Base-by-base conservation (phyloP, 2,329 filamentous ascomycete genomes). In the Thelonectria olida region DNA sequence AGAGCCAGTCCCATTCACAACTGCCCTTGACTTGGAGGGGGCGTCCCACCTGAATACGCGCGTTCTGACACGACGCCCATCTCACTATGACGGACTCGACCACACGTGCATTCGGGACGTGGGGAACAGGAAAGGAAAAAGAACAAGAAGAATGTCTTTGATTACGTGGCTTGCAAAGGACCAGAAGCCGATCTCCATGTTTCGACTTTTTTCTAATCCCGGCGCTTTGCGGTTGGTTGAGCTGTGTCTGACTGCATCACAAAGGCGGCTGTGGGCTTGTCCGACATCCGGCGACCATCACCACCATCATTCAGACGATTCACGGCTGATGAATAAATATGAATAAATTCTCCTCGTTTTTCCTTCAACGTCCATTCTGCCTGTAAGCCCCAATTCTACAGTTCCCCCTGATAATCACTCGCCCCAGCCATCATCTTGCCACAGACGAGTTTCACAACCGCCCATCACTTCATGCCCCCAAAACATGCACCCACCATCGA, bases 31-130 rank as follows among this genome's bases (percentile, higher is more conserved):
- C 31, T 38, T 22, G 12, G 15, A 7, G 51, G 6, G 6, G 13
- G 5, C 19, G 42, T 54, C 52, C 39, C 52, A 54, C 52, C 22
- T 15, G 28, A 38, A 54, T 54, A 54, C 52, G 52, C 52, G 52
- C 52, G 52, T 54, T 54, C 52, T 54, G 52, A 54, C 52, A 54
- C 52, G 52, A 54, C 52, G 52, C 52, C 39, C 42, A 47, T 44
- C 20, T 44, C 41, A 41, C 19, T 20, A 45, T 47, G 27, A 27
- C 22, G 42, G 42, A n/a, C 39, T 22, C 38, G 23, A 44, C 36
- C 51, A 45, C 51, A 28, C 23, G n/a, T 44, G 8, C 20, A 12
- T 22, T 31, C 50, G 20, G 28, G 27, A 47, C 52, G 52, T 54
- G 52, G 41, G 36, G 42, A 45, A 47, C 17, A 27, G 31, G 41